These are phyloP conservation scores for Malassezia obtusa DNA, from an alignment of 1,284 basidiomycete species.

Conservation along the genomic window DNA sequence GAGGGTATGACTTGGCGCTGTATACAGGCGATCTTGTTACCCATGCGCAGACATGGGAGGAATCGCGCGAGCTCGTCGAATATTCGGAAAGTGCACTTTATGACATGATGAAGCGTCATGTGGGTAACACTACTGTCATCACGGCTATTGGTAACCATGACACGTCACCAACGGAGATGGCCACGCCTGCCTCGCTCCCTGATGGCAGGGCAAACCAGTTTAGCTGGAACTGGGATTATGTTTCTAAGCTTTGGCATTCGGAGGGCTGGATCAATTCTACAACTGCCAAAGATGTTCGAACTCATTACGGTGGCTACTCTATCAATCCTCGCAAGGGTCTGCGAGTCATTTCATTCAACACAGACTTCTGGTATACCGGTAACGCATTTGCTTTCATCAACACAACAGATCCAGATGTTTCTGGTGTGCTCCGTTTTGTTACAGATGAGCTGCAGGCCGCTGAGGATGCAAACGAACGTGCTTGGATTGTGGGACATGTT, in stretches of 20 bases:
- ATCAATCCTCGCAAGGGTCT: slow-evolving; percentile 61
- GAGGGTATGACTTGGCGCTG: slow-evolving; percentile 59
- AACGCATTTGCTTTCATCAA: slow-evolving; percentile 69
- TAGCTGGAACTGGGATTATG: slow-evolving; percentile 42
- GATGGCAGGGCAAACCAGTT: slow-evolving; percentile 31
- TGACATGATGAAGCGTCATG: slow-evolving; percentile 25
- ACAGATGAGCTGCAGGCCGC: slow-evolving; percentile 62
- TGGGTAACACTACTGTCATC: slow-evolving; percentile 37
- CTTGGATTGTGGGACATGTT: slow-evolving; percentile 71
- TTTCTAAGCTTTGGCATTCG: slow-evolving; percentile 13
- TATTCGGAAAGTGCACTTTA: slow-evolving; percentile 39
- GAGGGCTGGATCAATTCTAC: slow-evolving; percentile 62
- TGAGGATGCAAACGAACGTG: slow-evolving; percentile 45
- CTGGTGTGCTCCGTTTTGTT: slow-evolving; percentile 65
- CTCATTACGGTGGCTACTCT: slow-evolving; percentile 67
- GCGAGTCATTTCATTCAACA: slow-evolving; percentile 65
- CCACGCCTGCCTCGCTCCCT: slow-evolving; percentile 26
- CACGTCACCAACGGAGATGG: slow-evolving; percentile 29
- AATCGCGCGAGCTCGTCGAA: slow-evolving; percentile 32
- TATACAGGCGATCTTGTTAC: slow-evolving; percentile 69
- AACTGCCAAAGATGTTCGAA: slow-evolving; percentile 56
- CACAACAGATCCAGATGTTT: slow-evolving; percentile 60
- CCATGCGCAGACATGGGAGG: slow-evolving; percentile 34
- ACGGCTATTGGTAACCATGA: slow-evolving; percentile 45
- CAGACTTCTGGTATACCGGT: slow-evolving; percentile 52